Evolutionary conservation across 2,329 filamentous ascomycete genomes (phyloP).

Genomic region (Pyrenophora teres): DNA sequence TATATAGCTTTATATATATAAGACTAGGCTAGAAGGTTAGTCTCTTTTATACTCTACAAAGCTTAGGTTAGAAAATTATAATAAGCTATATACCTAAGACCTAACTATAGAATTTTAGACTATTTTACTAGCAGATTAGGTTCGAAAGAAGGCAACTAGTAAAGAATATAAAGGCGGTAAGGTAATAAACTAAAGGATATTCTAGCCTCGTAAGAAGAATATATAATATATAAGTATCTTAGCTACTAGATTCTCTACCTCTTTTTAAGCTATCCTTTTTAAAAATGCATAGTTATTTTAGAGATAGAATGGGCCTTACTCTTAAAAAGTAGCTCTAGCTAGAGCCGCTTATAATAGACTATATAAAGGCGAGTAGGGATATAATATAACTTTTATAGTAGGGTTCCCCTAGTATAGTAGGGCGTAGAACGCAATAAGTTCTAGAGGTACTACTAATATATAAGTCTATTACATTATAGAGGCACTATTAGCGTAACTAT

Average conservation of each 20-base stretch:
- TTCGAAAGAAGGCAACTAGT: slow-evolving; percentile 3
- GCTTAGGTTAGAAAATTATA: background rate
- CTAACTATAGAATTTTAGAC: background rate
- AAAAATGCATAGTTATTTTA: background rate
- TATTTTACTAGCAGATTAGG: background rate
- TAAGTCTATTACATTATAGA: background rate
- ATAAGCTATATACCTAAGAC: background rate
- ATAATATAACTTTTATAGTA: background rate
- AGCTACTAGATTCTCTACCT: background rate
- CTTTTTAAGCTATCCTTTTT: background rate
- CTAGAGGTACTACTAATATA: background rate
- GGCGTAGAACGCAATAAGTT: background rate
- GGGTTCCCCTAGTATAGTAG: background rate
- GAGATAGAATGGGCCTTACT: background rate
- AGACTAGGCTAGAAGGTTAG: slow-evolving; percentile 3
- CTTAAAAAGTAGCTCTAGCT: background rate
- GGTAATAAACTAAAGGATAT: background rate
- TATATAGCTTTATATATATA: background rate
- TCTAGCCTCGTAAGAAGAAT: slow-evolving; percentile 1
- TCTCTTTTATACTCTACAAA: background rate
- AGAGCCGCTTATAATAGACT: background rate
- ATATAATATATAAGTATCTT: slow-evolving; percentile 2
- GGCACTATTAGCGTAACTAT: background rate
- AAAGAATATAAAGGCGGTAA: too few species aligned
- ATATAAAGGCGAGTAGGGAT: background rate